Percentiles rank a stretch among this genome's conserved stretches.
Evolutionary conservation across 371 early-diverging fungal species (phyloP).

Genomic region (Mortierella sp.): DNA sequence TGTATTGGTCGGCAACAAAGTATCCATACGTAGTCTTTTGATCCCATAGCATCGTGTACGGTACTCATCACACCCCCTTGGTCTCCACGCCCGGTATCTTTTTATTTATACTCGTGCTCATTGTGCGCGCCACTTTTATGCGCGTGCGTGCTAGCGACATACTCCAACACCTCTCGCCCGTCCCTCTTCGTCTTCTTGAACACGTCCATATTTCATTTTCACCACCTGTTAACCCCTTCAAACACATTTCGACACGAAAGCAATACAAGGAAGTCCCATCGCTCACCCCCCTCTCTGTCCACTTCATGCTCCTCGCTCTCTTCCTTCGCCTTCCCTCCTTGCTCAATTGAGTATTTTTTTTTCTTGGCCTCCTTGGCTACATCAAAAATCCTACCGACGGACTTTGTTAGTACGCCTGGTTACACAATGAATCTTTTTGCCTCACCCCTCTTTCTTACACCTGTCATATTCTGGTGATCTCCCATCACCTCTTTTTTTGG

Average conservation of each 20-base stretch:
- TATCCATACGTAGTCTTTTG: no score
- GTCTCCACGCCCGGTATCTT: no score
- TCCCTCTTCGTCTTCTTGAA: neutral
- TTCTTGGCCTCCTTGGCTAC: no score
- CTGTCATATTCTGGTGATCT: no score
- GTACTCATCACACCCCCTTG: neutral
- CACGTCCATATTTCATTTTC: neutral
- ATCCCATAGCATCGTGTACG: no score
- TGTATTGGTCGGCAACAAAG: no score
- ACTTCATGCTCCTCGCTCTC: neutral
- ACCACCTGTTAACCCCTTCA: conserved; percentile 17
- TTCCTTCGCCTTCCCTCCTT: neutral
- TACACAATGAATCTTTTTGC: neutral
- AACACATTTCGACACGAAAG: neutral
- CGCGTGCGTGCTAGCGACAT: neutral
- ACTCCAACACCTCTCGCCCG: neutral
- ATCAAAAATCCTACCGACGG: neutral
- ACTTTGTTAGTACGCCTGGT: neutral
- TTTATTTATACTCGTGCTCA: neutral
- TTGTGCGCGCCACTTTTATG: neutral
- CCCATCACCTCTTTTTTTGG: no score
- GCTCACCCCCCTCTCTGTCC: neutral
- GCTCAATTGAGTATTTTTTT: neutral
- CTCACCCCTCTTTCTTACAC: neutral
- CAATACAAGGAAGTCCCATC: neutral